Evolutionary conservation across 306 rosid species (phyloP), one percentile per base, ranked within the genome.

Genomic region (Acacia crassicarpa): DNA sequence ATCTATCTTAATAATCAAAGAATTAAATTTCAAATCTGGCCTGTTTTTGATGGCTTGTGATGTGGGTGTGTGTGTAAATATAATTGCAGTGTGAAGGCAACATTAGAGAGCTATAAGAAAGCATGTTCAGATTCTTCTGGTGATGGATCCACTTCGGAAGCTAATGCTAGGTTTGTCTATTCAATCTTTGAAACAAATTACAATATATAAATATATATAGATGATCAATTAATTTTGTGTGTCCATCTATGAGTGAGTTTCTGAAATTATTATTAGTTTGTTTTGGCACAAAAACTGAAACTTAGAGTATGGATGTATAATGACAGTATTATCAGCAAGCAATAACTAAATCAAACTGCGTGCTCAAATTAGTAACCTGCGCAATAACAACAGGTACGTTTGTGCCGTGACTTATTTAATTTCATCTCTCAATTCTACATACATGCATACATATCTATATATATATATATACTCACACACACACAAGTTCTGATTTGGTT

Each of bases 241-340:
- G 20, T 62, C 9, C 6, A 62, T 62, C 2, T 58, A 23, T 59
- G 30, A 59, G 66, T 12, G 22, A 51, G 59, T 30, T 58, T 33
- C 27, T 40, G 38, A 35, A 67, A 67, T 67, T 20, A 38, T 20
- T 67, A 33, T 9, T 33, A 46, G 14, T 46, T 46, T 46, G 12
- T 65, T 35, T 35, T 66, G 0, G 6, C 17, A 46, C 65, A 46
- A 6, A 23, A 46, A 62, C 82, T 69, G 74, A 84, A 6, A 17
- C 61, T 30, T 72, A 63, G 70, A 56, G 46, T 19, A 58, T 68
- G 62, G 16, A 35, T 78, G 20, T n/a, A 32, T 78, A 70, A 61
- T 91, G 32, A 82, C 94, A 95, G 98, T 89, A 68, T 85, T 95
- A 95, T 84, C 95, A 93, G 89, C 91, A 91, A 86, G 98, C 93